Conservation (phyloP, 1,139 yeast genomes). For the Lodderomyces beijingensis region DNA sequence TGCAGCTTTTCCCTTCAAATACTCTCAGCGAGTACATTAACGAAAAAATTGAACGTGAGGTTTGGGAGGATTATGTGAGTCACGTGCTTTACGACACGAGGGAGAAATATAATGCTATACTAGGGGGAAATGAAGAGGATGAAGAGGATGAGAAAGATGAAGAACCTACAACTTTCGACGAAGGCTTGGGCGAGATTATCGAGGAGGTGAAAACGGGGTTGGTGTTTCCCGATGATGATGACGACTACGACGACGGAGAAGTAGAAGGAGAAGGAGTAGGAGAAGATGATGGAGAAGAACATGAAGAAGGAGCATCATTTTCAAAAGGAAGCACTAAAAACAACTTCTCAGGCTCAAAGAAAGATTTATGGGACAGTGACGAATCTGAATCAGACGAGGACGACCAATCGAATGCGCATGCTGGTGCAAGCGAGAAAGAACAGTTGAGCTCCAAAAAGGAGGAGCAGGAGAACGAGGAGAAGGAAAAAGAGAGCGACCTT, state of each 20-base stretch:
- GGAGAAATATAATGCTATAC: slow-evolving; percentile 90
- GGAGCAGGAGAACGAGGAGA: slow-evolving; percentile 10
- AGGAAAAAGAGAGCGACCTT: slow-evolving; percentile 35
- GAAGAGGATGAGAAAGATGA: slow-evolving; percentile 35
- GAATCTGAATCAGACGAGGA: slow-evolving; percentile 30
- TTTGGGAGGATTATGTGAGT: slow-evolving; percentile 84
- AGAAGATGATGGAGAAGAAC: slow-evolving; percentile 19
- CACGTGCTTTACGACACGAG: slow-evolving; percentile 83
- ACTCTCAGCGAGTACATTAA: slow-evolving; percentile 58
- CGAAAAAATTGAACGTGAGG: slow-evolving; percentile 52
- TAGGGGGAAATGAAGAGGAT: slow-evolving; percentile 53
- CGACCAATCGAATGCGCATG: slow-evolving; percentile 66
- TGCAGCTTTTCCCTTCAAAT: slow-evolving; percentile 65
- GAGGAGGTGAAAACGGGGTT: slow-evolving; percentile 37
- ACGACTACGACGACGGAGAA: background rate
- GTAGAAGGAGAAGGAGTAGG: slow-evolving; percentile 9
- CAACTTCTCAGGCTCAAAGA: slow-evolving; percentile 5
- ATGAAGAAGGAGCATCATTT: slow-evolving; percentile 13
- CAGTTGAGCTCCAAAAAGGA: slow-evolving; percentile 50
- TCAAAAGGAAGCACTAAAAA: background rate
- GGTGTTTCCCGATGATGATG: slow-evolving; percentile 25
- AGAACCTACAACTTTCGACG: slow-evolving; percentile 45
- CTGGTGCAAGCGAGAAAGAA: too few species aligned
- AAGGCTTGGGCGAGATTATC: slow-evolving; percentile 40
- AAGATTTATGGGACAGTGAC: slow-evolving; percentile 17